Percentiles rank a stretch among this genome's conserved stretches.
Conservation (phyloP, 768 basidiomycete species). For the Fomitopsis serialis region DNA sequence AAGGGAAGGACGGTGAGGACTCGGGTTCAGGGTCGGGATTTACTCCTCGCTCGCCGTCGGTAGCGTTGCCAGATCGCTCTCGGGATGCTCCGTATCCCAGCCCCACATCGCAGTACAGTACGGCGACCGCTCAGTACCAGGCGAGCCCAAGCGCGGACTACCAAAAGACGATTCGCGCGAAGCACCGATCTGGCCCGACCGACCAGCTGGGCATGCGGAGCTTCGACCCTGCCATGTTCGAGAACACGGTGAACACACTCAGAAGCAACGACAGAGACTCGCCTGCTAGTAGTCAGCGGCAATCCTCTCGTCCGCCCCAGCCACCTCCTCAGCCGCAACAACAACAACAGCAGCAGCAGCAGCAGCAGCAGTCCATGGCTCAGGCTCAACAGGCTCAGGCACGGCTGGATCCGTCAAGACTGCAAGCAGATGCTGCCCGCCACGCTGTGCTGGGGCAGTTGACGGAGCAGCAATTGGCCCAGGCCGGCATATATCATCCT, state of each 20-base stretch:
- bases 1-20: conserved; percentile 22
- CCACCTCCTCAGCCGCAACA: conserved; percentile 3
- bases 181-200: conserved; percentile 50
- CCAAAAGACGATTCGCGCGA: conserved; percentile 37
- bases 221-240: conserved; percentile 53
- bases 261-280: conserved; percentile 12
- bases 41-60: conserved; percentile 66
- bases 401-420: conserved; percentile 5
- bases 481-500: conserved; percentile 23
- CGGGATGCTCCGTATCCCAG: conserved; percentile 23
- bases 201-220: conserved; percentile 59
- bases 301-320: conserved; percentile 13
- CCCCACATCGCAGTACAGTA: conserved; percentile 19
- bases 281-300: conserved; percentile 12
- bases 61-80: conserved; percentile 47
- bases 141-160: conserved; percentile 19
- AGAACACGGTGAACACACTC: conserved; percentile 25
- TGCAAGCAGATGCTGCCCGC: conserved; percentile 11
- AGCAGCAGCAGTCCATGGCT: background rate
- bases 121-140: conserved; percentile 11
- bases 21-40: conserved; percentile 27
- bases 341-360: no score
- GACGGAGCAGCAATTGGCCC: conserved; percentile 11
- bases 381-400: conserved; percentile 4
- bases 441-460: conserved; percentile 5